Evolutionary conservation across 305 asterid species (phyloP).

Genomic region (Fraxinus angustifolia): DNA sequence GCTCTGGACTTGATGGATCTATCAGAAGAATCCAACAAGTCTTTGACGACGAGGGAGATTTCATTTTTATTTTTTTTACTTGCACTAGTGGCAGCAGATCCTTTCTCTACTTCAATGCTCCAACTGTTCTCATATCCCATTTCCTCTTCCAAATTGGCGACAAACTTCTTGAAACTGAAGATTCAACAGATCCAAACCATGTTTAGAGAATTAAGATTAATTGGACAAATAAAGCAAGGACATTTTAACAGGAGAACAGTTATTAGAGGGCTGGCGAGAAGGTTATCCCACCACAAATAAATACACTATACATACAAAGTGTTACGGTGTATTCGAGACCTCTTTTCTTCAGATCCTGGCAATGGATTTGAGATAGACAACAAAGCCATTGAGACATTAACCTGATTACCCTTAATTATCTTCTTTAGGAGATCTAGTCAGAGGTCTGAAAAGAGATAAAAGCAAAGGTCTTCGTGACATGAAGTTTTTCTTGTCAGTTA

Average conservation of each 20-base stretch:
- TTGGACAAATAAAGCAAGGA: not conserved
- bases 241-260: not conserved
- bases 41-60: constrained; percentile 55
- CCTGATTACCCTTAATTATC: not conserved
- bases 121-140: constrained; percentile 37
- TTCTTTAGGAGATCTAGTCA: not conserved
- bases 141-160: constrained; percentile 68
- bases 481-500: not conserved
- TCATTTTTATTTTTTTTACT: constrained; percentile 44
- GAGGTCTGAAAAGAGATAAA: not conserved
- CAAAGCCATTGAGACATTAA: not conserved
- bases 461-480: not conserved
- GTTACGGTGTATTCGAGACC: not conserved
- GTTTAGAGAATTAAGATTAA: constrained; percentile 9
- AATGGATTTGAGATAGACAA: not conserved
- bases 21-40: constrained; percentile 60
- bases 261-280: not conserved
- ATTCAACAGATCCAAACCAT: constrained; percentile 25
- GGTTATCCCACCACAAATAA: not conserved
- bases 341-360: not conserved
- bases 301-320: not conserved
- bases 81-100: constrained; percentile 33
- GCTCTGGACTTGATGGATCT: constrained; percentile 54
- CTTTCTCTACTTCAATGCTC: constrained; percentile 35
- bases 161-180: constrained; percentile 74